These are phyloP conservation scores for Leptodermis oblonga DNA, from an alignment of 257 asterid species.

Conservation along the genomic window DNA sequence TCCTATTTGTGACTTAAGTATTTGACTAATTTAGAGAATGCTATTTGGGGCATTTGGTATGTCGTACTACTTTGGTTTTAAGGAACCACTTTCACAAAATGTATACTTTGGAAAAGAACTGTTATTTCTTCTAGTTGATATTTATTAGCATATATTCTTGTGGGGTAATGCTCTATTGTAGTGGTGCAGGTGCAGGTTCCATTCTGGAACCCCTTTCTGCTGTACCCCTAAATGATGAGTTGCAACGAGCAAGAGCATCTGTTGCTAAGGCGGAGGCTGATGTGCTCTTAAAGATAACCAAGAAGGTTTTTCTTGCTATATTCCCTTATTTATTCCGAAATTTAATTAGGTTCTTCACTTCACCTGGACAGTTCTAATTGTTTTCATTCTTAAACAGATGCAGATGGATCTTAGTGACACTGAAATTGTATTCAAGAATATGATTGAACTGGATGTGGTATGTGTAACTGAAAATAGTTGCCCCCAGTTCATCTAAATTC, in stretches of 20 bases:
- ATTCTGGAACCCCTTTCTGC: conserved; percentile 84
- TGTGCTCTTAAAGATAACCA: conserved; percentile 74
- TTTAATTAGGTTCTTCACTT: not conserved
- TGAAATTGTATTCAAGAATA: conserved; percentile 42
- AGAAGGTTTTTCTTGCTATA: conserved; percentile 54
- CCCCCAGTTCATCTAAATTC: not conserved
- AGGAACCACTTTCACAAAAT: too few species aligned
- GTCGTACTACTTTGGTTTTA: too few species aligned
- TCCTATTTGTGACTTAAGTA: not conserved
- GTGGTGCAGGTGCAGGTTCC: conserved; percentile 87
- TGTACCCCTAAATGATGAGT: conserved; percentile 83
- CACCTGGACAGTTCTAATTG: not conserved
- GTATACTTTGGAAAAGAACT: not conserved
- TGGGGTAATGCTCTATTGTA: conserved; percentile 33
- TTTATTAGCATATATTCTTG: not conserved
- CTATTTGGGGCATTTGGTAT: not conserved
- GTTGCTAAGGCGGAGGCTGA: conserved; percentile 86
- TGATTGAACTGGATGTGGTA: conserved; percentile 83
- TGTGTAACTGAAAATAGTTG: conserved; percentile 12
- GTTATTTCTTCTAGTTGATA: not conserved
- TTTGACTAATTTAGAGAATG: not conserved
- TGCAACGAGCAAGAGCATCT: conserved; percentile 78
- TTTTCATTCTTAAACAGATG: conserved; percentile 46
- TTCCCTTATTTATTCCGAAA: conserved; percentile 6
- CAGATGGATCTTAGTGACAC: conserved; percentile 59